Conservation (phyloP, 345 rosid genomes). For the Corymbia maculata region DNA sequence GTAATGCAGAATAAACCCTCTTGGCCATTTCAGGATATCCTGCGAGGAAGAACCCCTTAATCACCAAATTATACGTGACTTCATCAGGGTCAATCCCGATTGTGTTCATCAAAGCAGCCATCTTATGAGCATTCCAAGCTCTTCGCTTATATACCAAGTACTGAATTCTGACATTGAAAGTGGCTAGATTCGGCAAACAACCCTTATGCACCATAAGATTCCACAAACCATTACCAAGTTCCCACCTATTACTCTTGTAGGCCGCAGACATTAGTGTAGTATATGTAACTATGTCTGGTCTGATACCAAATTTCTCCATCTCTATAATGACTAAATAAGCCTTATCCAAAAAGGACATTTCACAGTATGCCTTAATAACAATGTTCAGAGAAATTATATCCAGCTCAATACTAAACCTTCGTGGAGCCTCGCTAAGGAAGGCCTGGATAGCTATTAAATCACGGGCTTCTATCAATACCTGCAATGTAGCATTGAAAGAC, state of each 20-base stretch:
- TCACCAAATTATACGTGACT: conserved; percentile 67
- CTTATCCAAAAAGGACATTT: conserved; percentile 40
- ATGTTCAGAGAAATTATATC: conserved; percentile 55
- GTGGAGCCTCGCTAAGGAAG: conserved; percentile 27
- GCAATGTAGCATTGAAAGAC: conserved; percentile 68
- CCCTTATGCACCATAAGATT: conserved; percentile 71
- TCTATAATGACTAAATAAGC: conserved; percentile 43
- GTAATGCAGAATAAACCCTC: conserved; percentile 58
- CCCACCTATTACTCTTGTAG: conserved; percentile 36
- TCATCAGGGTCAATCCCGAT: conserved; percentile 49
- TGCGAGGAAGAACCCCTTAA: conserved; percentile 62
- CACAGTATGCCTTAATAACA: conserved; percentile 46
- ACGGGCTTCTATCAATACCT: conserved; percentile 40
- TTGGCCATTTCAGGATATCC: conserved; percentile 74
- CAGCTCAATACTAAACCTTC: conserved; percentile 27
- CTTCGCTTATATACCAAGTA: conserved; percentile 43
- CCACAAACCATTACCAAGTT: conserved; percentile 75
- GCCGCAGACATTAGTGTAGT: conserved; percentile 66
- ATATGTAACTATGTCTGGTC: conserved; percentile 64
- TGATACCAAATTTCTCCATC: conserved; percentile 50
- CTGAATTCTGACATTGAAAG: conserved; percentile 73
- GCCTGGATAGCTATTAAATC: conserved; percentile 37
- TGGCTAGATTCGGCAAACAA: conserved; percentile 61
- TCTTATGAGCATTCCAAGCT: conserved; percentile 67
- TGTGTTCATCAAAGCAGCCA: conserved; percentile 50